Evolutionary conservation across 2,329 filamentous ascomycete genomes (phyloP).

Genomic region (Beauveria rudraprayagi): DNA sequence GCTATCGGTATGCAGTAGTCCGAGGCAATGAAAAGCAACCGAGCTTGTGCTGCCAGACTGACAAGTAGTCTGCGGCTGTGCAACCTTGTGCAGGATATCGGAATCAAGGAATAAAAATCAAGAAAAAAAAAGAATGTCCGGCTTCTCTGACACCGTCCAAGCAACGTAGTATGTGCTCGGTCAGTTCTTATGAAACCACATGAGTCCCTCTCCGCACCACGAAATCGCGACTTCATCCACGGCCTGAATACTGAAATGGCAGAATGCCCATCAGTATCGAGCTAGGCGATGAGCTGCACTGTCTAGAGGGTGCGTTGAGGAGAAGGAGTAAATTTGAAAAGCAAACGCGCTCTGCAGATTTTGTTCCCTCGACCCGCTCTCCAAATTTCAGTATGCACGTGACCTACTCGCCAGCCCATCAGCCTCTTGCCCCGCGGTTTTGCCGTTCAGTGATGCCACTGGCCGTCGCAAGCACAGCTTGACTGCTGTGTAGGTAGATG

Average conservation of each 20-base stretch:
- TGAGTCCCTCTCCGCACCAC: slow-evolving; percentile 43
- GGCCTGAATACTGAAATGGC: slow-evolving; percentile 45
- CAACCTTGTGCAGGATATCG: no score
- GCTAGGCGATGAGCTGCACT: slow-evolving; percentile 68
- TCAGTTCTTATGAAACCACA: slow-evolving; percentile 50
- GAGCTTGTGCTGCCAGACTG: not conserved
- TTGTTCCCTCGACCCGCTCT: slow-evolving; percentile 2
- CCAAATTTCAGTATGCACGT: not conserved
- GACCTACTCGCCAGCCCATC: not conserved
- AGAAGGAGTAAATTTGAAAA: slow-evolving; percentile 19
- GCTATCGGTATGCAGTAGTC: not conserved
- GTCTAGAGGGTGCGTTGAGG: slow-evolving; percentile 72
- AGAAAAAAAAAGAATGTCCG: slow-evolving; percentile 23
- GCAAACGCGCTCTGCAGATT: not conserved
- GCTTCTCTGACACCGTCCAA: slow-evolving; percentile 36
- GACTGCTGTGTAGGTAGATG: not conserved
- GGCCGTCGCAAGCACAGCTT: not conserved
- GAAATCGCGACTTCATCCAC: slow-evolving; percentile 59
- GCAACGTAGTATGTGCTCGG: slow-evolving; percentile 35
- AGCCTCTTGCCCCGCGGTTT: slow-evolving; percentile 11
- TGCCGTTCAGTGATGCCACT: slow-evolving; percentile 13
- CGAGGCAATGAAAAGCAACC: not conserved
- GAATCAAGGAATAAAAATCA: not conserved
- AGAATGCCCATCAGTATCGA: slow-evolving; percentile 60
- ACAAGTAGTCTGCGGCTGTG: not conserved